A percentile compares a stretch with the other conserved stretches of the same genome.
Conservation (phyloP, 2,329 filamentous ascomycete species). For the Colletotrichum sp. region DNA sequence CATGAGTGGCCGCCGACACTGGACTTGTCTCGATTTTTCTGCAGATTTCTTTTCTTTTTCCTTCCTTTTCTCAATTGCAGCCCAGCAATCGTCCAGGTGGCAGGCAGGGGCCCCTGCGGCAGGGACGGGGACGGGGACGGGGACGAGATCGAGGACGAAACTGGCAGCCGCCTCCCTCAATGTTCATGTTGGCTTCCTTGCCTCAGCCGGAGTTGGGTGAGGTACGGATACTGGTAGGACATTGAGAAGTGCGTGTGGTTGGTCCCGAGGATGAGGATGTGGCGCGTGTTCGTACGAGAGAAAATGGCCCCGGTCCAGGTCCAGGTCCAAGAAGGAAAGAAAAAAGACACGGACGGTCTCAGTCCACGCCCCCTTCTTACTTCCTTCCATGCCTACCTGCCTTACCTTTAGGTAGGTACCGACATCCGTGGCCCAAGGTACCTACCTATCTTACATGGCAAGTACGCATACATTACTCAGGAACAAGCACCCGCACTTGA, state of each 20-base stretch:
- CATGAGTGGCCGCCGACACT: background rate
- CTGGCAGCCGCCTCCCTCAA: background rate
- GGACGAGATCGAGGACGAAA: background rate
- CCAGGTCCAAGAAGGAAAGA: background rate
- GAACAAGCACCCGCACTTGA: background rate
- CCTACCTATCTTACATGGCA: background rate
- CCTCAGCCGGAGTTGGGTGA: background rate
- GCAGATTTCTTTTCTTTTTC: conserved; percentile 3
- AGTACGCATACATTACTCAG: background rate
- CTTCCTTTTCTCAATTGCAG: background rate
- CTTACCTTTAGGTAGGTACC: background rate
- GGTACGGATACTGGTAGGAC: background rate
- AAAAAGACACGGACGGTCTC: background rate
- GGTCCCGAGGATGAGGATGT: background rate
- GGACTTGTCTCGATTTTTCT: background rate
- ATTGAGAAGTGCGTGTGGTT: background rate
- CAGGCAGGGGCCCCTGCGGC: background rate
- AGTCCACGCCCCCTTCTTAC: background rate
- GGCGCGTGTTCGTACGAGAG: background rate
- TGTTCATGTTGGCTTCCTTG: background rate
- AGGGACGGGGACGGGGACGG: background rate
- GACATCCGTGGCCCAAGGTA: background rate
- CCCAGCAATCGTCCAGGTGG: background rate
- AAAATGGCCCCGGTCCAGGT: background rate
- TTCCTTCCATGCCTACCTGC: background rate